A percentile compares a stretch with the other conserved stretches of the same genome.
Evolutionary conservation across 1,284 basidiomycete species (phyloP).

Genomic region (Ustilago tritici): DNA sequence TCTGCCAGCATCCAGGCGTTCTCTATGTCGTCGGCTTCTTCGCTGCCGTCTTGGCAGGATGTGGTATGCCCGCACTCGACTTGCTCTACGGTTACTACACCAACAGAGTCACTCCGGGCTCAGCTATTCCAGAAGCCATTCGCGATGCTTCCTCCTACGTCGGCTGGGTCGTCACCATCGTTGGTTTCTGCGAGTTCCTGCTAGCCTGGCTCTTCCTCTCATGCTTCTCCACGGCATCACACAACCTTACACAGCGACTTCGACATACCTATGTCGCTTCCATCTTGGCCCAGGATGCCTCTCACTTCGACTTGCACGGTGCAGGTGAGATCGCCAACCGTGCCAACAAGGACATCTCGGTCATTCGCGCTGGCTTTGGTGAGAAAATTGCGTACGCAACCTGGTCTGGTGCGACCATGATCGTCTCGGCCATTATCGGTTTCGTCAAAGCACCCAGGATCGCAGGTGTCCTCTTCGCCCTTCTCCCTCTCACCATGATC

Average conservation of each 20-base stretch:
- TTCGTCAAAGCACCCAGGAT: slow-evolving; percentile 70
- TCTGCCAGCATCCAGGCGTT: slow-evolving; percentile 56
- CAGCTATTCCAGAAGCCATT: slow-evolving; percentile 41
- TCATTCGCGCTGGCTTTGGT: slow-evolving; percentile 70
- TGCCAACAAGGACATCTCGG: slow-evolving; percentile 70
- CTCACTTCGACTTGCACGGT: slow-evolving; percentile 71
- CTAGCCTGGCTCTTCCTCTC: slow-evolving; percentile 65
- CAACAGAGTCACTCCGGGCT: slow-evolving; percentile 49
- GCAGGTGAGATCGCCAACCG: slow-evolving; percentile 71
- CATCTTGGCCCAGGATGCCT: slow-evolving; percentile 70
- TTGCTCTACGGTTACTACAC: slow-evolving; percentile 66
- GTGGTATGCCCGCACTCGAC: slow-evolving; percentile 59
- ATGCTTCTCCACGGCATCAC: slow-evolving; percentile 67
- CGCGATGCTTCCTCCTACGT: slow-evolving; percentile 50
- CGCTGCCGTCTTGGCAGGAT: slow-evolving; percentile 54
- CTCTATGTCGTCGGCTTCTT: slow-evolving; percentile 58
- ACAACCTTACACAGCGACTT: slow-evolving; percentile 67
- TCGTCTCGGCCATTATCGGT: slow-evolving; percentile 69
- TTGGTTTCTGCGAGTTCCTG: slow-evolving; percentile 65
- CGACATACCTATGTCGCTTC: slow-evolving; percentile 70
- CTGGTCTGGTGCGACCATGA: slow-evolving; percentile 67
- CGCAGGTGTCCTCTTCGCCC: slow-evolving; percentile 70
- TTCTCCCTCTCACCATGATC: slow-evolving; percentile 69
- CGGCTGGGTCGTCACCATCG: slow-evolving; percentile 69
- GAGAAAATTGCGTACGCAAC: slow-evolving; percentile 70